phyloP scores from a whole-genome alignment of 2,329 filamentous ascomycete species.

The Sordariomycetes sp. region DNA sequence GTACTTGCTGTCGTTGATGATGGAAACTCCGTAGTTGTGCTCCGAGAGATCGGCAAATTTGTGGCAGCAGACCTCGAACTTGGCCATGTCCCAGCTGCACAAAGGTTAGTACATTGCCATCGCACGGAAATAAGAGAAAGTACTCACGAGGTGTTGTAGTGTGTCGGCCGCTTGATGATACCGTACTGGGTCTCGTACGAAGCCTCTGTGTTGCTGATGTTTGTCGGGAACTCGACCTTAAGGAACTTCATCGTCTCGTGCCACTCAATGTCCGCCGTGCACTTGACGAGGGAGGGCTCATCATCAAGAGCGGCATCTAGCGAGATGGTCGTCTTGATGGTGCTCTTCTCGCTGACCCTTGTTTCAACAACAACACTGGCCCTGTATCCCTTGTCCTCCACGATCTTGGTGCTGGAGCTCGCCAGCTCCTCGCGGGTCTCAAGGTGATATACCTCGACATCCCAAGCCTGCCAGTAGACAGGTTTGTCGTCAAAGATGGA shows the following conservation, averaged over 20 bases:
- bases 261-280: conserved; percentile 88
- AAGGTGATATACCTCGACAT: conserved; percentile 93
- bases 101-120: too few species aligned
- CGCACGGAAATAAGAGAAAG: too few species aligned
- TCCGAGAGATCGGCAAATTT: conserved; percentile 90
- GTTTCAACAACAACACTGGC: conserved; percentile 78
- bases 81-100: conserved; percentile 93
- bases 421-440: conserved; percentile 72
- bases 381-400: conserved; percentile 62
- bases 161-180: conserved; percentile 79
- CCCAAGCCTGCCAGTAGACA: conserved; percentile 96
- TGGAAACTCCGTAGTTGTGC: conserved; percentile 79
- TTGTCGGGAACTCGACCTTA: conserved; percentile 96
- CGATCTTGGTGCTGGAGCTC: conserved; percentile 59
- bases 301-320: conserved; percentile 60
- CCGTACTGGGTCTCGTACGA: conserved; percentile 94
- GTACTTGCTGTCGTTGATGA: conserved; percentile 93
- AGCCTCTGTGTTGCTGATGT: conserved; percentile 83
- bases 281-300: conserved; percentile 57
- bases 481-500: conserved; percentile 97
- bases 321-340: conserved; percentile 77
- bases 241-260: conserved; percentile 95
- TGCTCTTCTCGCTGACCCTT: conserved; percentile 79
- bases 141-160: conserved; percentile 99
- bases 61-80: conserved; percentile 94